A percentile compares a stretch with the other conserved stretches of the same genome.
Conservation (phyloP, 176 grass and related monocot species). For the Cenchrus fungigraminus region DNA sequence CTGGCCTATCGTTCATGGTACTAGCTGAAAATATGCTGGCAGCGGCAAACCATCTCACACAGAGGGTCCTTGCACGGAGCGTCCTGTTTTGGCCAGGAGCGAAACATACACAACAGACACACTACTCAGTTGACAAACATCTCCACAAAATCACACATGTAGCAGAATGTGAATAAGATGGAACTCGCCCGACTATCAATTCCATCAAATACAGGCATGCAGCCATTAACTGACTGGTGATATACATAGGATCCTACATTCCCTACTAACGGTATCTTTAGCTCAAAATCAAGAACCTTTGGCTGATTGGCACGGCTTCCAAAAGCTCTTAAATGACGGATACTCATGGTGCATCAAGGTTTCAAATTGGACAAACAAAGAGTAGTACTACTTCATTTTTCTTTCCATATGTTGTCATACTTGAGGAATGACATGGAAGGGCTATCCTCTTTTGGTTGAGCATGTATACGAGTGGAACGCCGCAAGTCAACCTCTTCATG, state of each 20-base stretch:
- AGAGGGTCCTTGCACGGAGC: background rate
- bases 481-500: slow-evolving; percentile 65
- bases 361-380: slow-evolving; percentile 8
- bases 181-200: background rate
- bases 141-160: background rate
- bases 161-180: background rate
- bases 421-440: slow-evolving; percentile 69
- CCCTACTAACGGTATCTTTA: background rate
- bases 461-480: slow-evolving; percentile 75
- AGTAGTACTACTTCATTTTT: slow-evolving; percentile 36
- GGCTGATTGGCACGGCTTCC: background rate
- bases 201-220: background rate
- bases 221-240: background rate
- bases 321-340: background rate
- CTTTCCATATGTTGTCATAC: slow-evolving; percentile 82
- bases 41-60: background rate
- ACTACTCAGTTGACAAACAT: background rate
- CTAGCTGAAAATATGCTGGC: background rate
- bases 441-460: slow-evolving; percentile 76
- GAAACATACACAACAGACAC: background rate
- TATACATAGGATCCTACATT: background rate
- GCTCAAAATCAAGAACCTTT: background rate
- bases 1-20: background rate
- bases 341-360: background rate
- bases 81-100: background rate